Base-by-base conservation (phyloP, 768 basidiomycete species). In the Leccinum obscurum region DNA sequence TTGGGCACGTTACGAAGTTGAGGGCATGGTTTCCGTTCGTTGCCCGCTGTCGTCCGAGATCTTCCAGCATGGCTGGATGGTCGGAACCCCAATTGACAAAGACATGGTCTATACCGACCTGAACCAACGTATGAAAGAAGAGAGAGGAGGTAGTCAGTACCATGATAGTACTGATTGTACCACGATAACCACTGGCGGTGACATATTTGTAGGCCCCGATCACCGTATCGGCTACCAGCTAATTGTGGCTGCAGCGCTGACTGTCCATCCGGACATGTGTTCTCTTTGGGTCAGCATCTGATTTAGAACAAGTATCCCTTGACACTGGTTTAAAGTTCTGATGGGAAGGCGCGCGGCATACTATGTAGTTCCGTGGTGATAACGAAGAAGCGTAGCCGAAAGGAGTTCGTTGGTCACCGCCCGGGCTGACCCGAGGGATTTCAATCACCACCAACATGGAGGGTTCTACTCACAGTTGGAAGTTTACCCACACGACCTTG, bases 21-120 rank as follows among this genome's bases (percentile, higher is more conserved):
- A 82, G 77, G 3, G 72, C 55, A 1, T 82, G 81, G 22, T 70
- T 62, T 3, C 77, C 77, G 28, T 69, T 48, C 6, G 66, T 56
- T 6, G 70, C 67, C 3, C 84, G 78, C 61, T 88, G 85, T 20
- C 85, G 76, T 57, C 82, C 81, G 10, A 91, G 78, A 32, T 89
- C 89, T 64, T 90, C 89, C 26, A 90, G 78, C 14, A 91, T 70
- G 0, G 84, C 88, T 0, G 88, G 86, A 64, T 90, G 89, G 64
- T 91, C 89, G 1, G 85, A 87, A 1, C 89, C 89, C 85, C 89
- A 89, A 75, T 90, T 90, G 17, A 85, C 87, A 66, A 89, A 88
- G 9, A 81, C 82, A 68, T 88, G 85, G 0, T 85, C 87, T 37
- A 90, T 83, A 2, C 86, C 86, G 2, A 82, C 83, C 55, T 82